A percentile compares a stretch with the other conserved stretches of the same genome.
Conservation (phyloP, 495 filamentous ascomycete species). For the Penicillium canescens region DNA sequence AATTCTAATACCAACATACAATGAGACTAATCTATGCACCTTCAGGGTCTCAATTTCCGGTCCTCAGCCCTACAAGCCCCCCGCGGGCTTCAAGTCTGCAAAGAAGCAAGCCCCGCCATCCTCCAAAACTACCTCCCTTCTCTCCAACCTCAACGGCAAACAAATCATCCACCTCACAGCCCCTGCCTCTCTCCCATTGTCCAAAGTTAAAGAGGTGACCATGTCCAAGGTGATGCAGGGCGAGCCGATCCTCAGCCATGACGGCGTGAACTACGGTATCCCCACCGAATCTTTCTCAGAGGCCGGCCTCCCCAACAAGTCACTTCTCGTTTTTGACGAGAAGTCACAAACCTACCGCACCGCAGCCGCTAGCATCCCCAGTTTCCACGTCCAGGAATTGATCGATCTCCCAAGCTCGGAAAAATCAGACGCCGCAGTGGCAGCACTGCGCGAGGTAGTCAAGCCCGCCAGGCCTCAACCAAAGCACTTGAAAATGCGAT, state of each 20-base stretch:
- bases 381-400: conserved; percentile 49
- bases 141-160: conserved; percentile 44
- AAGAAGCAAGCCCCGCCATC: conserved; percentile 37
- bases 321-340: conserved; percentile 38
- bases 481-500: conserved; percentile 62
- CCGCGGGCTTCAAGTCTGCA: conserved; percentile 40
- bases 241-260: conserved; percentile 39
- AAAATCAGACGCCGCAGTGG: conserved; percentile 30
- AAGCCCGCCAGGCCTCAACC: conserved; percentile 53
- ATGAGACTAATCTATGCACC: neutral
- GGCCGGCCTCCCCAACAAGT: conserved; percentile 31
- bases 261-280: conserved; percentile 48
- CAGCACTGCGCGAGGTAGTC: conserved; percentile 37
- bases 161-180: conserved; percentile 47
- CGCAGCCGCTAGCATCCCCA: conserved; percentile 36
- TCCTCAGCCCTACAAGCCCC: conserved; percentile 40
- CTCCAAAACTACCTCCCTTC: conserved; percentile 34
- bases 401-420: conserved; percentile 35
- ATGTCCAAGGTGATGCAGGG: conserved; percentile 43
- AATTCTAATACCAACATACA: neutral
- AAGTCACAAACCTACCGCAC: conserved; percentile 33
- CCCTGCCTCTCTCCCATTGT: conserved; percentile 42
- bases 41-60: conserved; percentile 22
- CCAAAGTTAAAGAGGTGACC: conserved; percentile 44
- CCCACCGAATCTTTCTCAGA: conserved; percentile 38